Percentiles rank a stretch among this genome's conserved stretches.
These are phyloP conservation scores for Tetrapisispora arboricola DNA, from an alignment of 805 yeast genomes.

Conservation along the genomic window DNA sequence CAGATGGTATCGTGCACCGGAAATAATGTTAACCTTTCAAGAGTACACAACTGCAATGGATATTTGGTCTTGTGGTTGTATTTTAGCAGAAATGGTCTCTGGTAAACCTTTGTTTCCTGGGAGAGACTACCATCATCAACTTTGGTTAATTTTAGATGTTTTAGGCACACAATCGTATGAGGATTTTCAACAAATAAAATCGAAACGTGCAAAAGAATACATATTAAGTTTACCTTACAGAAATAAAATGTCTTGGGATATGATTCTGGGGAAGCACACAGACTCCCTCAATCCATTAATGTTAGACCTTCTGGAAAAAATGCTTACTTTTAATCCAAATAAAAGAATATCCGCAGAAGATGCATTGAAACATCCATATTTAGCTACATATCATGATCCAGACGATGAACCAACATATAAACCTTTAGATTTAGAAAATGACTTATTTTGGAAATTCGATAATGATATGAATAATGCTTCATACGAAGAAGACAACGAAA, in stretches of 20 bases:
- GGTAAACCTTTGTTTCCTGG: constrained; percentile 67
- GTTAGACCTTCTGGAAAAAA: constrained; percentile 54
- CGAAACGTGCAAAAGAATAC: constrained; percentile 68
- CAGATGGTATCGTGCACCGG: constrained; percentile 80
- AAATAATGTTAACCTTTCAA: constrained; percentile 64
- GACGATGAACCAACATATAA: constrained; percentile 53
- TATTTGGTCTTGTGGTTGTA: constrained; percentile 75
- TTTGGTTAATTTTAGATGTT: constrained; percentile 53
- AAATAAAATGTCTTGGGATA: constrained; percentile 40
- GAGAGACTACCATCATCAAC: constrained; percentile 59
- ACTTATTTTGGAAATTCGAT: constrained; percentile 34
- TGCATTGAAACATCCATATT: constrained; percentile 66
- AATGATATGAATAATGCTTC: constrained; percentile 25
- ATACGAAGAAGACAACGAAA: constrained; percentile 57
- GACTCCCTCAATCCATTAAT: constrained; percentile 34
- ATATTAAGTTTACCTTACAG: constrained; percentile 56
- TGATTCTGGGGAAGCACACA: constrained; percentile 16
- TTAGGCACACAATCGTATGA: constrained; percentile 67
- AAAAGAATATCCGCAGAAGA: constrained; percentile 66
- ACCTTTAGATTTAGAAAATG: constrained; percentile 27
- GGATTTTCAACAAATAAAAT: constrained; percentile 63
- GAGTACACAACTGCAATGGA: constrained; percentile 71
- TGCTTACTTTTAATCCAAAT: constrained; percentile 63
- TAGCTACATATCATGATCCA: constrained; percentile 57
- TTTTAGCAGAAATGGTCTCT: constrained; percentile 56